Conservation (phyloP, 768 basidiomycete species). For the Tephrocybe sp. region DNA sequence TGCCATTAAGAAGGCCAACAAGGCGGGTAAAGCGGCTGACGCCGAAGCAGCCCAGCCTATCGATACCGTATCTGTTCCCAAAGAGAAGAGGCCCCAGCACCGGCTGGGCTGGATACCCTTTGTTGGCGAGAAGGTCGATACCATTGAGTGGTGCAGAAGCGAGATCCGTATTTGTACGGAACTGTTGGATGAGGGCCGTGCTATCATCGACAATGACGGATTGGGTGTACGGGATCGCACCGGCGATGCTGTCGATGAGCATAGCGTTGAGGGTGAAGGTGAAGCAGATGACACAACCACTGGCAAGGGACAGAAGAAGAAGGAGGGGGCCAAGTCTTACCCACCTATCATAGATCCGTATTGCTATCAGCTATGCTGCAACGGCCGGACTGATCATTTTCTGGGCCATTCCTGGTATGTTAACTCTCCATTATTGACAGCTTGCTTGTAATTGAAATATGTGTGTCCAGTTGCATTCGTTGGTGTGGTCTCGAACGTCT, state of each 20-base stretch:
- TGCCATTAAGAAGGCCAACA: constrained; percentile 45
- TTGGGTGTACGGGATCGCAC: constrained; percentile 20
- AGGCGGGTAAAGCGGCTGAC: constrained; percentile 25
- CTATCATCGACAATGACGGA: constrained; percentile 29
- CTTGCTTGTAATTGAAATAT: background rate
- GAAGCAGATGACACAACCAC: constrained; percentile 6
- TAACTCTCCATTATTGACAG: background rate
- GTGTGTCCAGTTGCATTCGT: constrained; percentile 68
- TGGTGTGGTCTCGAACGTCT: constrained; percentile 81
- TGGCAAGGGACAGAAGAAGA: constrained; percentile 1
- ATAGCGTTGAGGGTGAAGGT: constrained; percentile 11
- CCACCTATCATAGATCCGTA: constrained; percentile 57
- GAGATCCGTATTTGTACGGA: constrained; percentile 62
- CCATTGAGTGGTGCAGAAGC: constrained; percentile 83
- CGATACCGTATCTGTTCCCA: constrained; percentile 49
- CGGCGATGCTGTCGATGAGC: constrained; percentile 6
- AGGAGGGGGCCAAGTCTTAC: constrained; percentile 33
- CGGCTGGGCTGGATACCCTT: constrained; percentile 62
- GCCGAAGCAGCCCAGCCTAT: constrained; percentile 21
- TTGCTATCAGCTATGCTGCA: constrained; percentile 63
- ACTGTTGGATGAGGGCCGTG: constrained; percentile 51
- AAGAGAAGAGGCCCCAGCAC: constrained; percentile 73
- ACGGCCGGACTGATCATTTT: constrained; percentile 81
- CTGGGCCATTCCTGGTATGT: constrained; percentile 81
- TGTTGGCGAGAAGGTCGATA: constrained; percentile 86